These are phyloP conservation scores for Stachybotrys chlorohalonatus DNA, from an alignment of 2,329 filamentous ascomycete genomes.

Conservation along the genomic window DNA sequence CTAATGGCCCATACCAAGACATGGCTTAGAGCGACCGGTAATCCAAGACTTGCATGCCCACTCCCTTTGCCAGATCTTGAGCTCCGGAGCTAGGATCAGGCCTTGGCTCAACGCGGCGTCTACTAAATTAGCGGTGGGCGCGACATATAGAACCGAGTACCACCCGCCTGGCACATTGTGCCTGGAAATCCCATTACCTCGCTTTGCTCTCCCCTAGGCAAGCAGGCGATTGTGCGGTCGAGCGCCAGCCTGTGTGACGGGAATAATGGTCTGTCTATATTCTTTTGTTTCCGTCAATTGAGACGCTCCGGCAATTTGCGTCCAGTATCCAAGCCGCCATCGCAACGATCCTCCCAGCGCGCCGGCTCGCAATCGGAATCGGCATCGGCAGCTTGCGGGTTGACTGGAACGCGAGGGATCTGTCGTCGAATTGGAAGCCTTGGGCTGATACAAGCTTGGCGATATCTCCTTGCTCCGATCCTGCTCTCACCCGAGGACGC, in stretches of 20 bases:
- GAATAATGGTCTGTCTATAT: neutral
- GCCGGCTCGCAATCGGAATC: neutral
- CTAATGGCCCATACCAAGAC: constrained; percentile 4
- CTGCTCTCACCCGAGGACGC: neutral
- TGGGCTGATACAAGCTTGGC: too few species aligned
- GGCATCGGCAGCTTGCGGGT: too few species aligned
- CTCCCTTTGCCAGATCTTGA: neutral
- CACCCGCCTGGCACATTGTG: neutral
- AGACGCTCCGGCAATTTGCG: neutral
- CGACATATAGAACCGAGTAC: neutral
- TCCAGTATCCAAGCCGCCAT: neutral
- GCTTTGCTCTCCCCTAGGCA: neutral
- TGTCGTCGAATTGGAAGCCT: too few species aligned
- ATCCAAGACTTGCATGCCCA: constrained; percentile 4
- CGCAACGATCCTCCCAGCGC: neutral
- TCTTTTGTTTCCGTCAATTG: neutral
- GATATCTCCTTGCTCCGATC: too few species aligned
- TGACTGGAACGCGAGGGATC: too few species aligned
- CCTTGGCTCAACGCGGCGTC: neutral
- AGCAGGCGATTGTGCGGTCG: neutral
- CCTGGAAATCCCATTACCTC: neutral
- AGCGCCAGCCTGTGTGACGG: neutral
- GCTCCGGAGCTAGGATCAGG: neutral
- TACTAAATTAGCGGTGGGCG: neutral
- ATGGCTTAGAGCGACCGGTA: constrained; percentile 3